phyloP scores from a whole-genome alignment of 768 basidiomycete genomes.

The Tubosaeta brunneosetosa region DNA sequence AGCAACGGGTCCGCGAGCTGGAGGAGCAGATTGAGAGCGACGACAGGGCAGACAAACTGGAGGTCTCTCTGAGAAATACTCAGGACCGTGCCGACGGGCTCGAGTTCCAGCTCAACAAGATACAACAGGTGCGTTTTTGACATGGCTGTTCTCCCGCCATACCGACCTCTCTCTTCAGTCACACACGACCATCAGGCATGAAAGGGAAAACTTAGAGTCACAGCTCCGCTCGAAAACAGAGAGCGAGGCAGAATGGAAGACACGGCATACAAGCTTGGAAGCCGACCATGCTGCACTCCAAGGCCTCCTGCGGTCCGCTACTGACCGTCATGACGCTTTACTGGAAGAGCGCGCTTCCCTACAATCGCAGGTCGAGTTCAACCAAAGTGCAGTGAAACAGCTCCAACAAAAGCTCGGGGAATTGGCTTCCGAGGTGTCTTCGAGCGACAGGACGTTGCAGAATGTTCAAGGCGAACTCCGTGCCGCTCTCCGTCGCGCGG shows the following conservation, averaged over 20 bases:
- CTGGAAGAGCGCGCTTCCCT: conserved; percentile 47
- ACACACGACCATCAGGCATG: conserved; percentile 52
- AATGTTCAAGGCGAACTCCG: conserved; percentile 63
- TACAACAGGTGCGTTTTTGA: conserved; percentile 58
- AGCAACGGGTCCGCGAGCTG: conserved; percentile 61
- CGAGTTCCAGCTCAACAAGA: conserved; percentile 74
- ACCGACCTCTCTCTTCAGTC: conserved; percentile 36
- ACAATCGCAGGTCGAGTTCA: conserved; percentile 42
- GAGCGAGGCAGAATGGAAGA: conserved; percentile 44
- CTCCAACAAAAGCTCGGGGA: conserved; percentile 58
- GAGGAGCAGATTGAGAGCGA: conserved; percentile 82
- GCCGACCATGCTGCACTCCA: conserved; percentile 36
- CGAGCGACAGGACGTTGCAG: conserved; percentile 53
- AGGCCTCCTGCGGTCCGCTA: conserved; percentile 40
- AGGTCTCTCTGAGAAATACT: conserved; percentile 67
- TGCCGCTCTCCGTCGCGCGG: conserved; percentile 59
- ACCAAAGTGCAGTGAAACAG: conserved; percentile 44
- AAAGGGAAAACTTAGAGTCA: conserved; percentile 53
- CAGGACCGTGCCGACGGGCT: conserved; percentile 81
- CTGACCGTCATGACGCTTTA: conserved; percentile 46
- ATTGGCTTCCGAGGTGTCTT: conserved; percentile 49
- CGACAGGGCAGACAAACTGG: conserved; percentile 72
- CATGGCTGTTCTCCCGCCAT: background rate
- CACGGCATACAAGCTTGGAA: conserved; percentile 45
- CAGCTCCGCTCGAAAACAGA: conserved; percentile 40